Base-by-base conservation (phyloP, 2,329 filamentous ascomycete species). In the Fusarium sp. region DNA sequence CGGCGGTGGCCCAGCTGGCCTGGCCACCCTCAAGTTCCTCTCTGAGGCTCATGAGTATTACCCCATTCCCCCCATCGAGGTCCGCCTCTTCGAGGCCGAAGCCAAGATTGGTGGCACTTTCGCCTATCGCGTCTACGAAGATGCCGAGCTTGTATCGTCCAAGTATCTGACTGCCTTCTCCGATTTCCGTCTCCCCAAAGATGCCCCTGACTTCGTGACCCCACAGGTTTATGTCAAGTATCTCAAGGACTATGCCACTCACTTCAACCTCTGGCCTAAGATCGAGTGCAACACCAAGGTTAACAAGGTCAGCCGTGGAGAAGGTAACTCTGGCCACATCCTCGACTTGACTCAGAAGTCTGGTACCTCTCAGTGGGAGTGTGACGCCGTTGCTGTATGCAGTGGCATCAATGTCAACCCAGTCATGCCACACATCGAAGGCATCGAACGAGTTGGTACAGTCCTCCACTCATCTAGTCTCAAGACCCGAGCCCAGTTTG, bases 151-250 rank as follows among this genome's bases (percentile, higher is more conserved):
- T 3, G 84, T 86, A 2, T 84, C 82, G 3, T 85, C 83, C 5
- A 85, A 84, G 64, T 83, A 85, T 45, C 77, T 87, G 11, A 86
- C 84, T 0, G 76, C 81, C 20, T 86, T 86, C 65, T 86, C 84
- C 2, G 84, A 86, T 66, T 84, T 83, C 61, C 80, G 84, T 2
- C 78, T 82, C 7, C 75, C 81, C 3, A 51, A 75, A 2, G 78
- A 82, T 12, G 78, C 78, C 2, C 80, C 83, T 10, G 83, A 85
- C 63, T 86, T 86, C 59, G 67, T 85, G 10, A 79, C 78, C 4
- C 78, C 81, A 0, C 66, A 76, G 10, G 71, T 74, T 3, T 86
- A 84, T 62, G 77, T 82, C 18, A 53, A 76, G 14, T 86, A 86
- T 57, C 81, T 86, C 12, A 74, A 79, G 7, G 74, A 72, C 23